These are phyloP conservation scores for Lentinula guzmanii DNA, from an alignment of 768 basidiomycete genomes.

Conservation along the genomic window DNA sequence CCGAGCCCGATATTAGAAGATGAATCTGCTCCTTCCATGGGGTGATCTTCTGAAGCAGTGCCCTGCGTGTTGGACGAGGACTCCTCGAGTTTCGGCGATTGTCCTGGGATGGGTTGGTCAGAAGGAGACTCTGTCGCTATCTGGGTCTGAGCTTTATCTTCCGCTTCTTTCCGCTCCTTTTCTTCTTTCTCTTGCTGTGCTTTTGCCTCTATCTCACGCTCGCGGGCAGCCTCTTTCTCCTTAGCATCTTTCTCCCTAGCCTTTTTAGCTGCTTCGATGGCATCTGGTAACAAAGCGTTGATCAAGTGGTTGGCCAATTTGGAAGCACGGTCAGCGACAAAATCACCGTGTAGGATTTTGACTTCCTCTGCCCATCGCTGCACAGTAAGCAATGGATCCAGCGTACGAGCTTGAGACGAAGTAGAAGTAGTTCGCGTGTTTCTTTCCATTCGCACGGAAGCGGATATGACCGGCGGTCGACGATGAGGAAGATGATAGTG, in stretches of 20 bases:
- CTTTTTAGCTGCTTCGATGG: conserved; percentile 55
- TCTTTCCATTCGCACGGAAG: conserved; percentile 62
- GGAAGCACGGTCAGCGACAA: conserved; percentile 57
- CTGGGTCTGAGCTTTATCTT: conserved; percentile 21
- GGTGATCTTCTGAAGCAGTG: conserved; percentile 17
- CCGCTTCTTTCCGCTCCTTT: conserved; percentile 21
- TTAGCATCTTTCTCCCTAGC: conserved; percentile 41
- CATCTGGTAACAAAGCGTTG: conserved; percentile 74
- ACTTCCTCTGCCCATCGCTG: conserved; percentile 90
- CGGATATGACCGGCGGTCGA: conserved; percentile 40
- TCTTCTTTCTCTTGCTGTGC: conserved; percentile 28
- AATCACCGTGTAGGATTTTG: conserved; percentile 73
- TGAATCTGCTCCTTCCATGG: conserved; percentile 26
- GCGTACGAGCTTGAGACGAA: conserved; percentile 48
- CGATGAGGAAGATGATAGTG: conserved; percentile 37
- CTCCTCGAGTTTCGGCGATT: neutral
- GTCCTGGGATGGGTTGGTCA: neutral
- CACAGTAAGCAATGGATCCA: conserved; percentile 74
- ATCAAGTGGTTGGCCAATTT: conserved; percentile 69
- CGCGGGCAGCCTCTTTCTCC: conserved; percentile 44
- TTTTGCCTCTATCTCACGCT: conserved; percentile 30
- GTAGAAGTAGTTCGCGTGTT: conserved; percentile 29
- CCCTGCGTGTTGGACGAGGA: neutral
- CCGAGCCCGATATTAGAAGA: conserved; percentile 15
- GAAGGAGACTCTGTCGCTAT: neutral